Base-by-base conservation (phyloP, 345 rosid species). In the Eucalyptus albens region DNA sequence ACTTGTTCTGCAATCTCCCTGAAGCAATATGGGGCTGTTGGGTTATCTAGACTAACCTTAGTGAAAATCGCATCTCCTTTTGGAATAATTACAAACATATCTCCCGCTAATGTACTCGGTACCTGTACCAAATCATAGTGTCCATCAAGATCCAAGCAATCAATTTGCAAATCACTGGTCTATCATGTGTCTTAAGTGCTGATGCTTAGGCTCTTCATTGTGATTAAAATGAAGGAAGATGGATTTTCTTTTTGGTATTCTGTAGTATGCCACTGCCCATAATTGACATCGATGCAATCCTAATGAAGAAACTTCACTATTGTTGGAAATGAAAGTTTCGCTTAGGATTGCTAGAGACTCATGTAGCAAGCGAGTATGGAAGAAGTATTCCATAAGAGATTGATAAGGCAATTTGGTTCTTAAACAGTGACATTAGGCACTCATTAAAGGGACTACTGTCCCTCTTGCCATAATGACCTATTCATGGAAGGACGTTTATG, bases 41-140 rank as follows among this genome's bases (percentile, higher is more conserved):
- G 69, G 5, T 62, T 27, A 3, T n/a, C 26, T 29, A 86, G 22
- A 42, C 49, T 60, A 26, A 96, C 97, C 95, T 94, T 96, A 94
- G 94, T 95, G 95, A 95, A 95, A 90, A 96, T 94, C 85, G 93
- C 94, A 56, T 96, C 96, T 89, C 95, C 98, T 89, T 94, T 90
- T 24, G 98, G 99, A 69, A 93, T 91, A 31, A 77, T 90, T 65
- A 53, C 56, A 86, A 94, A 92, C 94, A 93, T 93, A 83, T 93
- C 94, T 69, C 94, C 95, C 44, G 91, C 89, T n/a, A 90, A 93
- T 91, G 91, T 92, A 88, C 87, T 90, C 92, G 15, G 90, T 93
- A 15, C 93, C 93, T 94, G 88, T 65, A 65, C 37, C 77, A 50
- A 90, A 87, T 50, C 45, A 8, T 21, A 42, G 21, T 17, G 49